Evolutionary conservation across 139 green algal genomes (phyloP).

Genomic region (Monoraphidium neglectum): DNA sequence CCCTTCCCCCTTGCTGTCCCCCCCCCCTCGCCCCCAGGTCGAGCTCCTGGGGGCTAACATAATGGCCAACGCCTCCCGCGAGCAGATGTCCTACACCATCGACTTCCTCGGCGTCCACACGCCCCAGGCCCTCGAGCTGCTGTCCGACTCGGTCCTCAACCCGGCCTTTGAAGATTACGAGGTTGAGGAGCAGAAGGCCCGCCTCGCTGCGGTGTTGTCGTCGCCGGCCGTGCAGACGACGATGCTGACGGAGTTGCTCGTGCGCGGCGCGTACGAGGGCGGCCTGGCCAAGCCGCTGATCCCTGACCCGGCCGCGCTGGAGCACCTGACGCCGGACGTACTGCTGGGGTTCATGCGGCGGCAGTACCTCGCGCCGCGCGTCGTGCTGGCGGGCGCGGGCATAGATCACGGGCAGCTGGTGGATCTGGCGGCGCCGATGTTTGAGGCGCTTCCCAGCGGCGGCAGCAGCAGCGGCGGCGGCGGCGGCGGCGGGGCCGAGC

Average conservation of each 20-base stretch:
- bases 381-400: constrained; percentile 87
- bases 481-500: constrained; percentile 2
- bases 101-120: constrained; percentile 81
- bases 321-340: constrained; percentile 51
- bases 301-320: constrained; percentile 41
- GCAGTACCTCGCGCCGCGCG: constrained; percentile 56
- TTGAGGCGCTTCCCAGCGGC: constrained; percentile 29
- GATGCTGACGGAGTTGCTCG: constrained; percentile 50
- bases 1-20: too few species aligned
- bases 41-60: constrained; percentile 90
- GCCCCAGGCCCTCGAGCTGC: constrained; percentile 86
- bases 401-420: constrained; percentile 81
- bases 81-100: constrained; percentile 93
- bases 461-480: neutral
- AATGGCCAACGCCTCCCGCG: constrained; percentile 72
- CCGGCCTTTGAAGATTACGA: constrained; percentile 41
- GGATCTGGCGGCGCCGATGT: constrained; percentile 66
- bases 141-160: constrained; percentile 91
- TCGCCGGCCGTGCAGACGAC: constrained; percentile 50
- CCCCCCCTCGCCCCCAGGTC: constrained; percentile 66
- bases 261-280: constrained; percentile 53
- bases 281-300: constrained; percentile 84
- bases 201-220: constrained; percentile 41
- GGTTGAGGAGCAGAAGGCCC: constrained; percentile 55
- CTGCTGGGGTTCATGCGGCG: constrained; percentile 65